Evolutionary conservation across 768 basidiomycete species (phyloP), one percentile per base, ranked within the genome.

Genomic region (Amanita thiersii): DNA sequence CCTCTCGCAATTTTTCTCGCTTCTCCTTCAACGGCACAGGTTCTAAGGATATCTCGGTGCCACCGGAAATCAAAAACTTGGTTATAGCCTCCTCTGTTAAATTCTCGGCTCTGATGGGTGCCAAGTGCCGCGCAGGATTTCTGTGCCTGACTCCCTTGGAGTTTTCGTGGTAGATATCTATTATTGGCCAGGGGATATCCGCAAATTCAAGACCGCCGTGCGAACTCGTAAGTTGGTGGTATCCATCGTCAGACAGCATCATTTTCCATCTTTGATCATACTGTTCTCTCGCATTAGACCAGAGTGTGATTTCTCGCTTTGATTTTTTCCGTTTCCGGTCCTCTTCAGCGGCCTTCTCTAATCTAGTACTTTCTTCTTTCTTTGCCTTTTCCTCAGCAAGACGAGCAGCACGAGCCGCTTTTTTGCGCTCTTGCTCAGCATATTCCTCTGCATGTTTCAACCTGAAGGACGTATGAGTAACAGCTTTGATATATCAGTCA

Each of bases 151-250:
- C 44, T 41, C 45, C 51, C 41, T 33, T 45, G 29, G 39, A 44
- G 44, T 54, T 48, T 14, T 57, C 50, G 34, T 46, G 53, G 51
- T 69, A 53, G 1, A 63, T 57, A 31, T 59, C 46, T 21, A 69
- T 57, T 38, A 84, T 58, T 1, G 85, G 85, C 85, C 84, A 87
- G 2, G 85, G 85, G n/a, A 87, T 73, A 50, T 83, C 79, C 28
- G 50, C 50, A 48, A 82, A 79, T 4, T 47, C 52, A 23, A 85
- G 59, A 5, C 40, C 26, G 7, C n/a, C 26, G 26, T 28, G 26
- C 6, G 26, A 28, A 28, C n/a, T 6, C 2, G 32, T 24, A 18
- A 52, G 39, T 1, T 40, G 46, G 5, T 36, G 47, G 40, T 52
- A 50, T n/a, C 49, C 55, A 14, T 43, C 50, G 4, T 48, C 47